Evolutionary conservation across 192 early-diverging fungal genomes (phyloP).

Genomic region (Cladochytrium replicatum): DNA sequence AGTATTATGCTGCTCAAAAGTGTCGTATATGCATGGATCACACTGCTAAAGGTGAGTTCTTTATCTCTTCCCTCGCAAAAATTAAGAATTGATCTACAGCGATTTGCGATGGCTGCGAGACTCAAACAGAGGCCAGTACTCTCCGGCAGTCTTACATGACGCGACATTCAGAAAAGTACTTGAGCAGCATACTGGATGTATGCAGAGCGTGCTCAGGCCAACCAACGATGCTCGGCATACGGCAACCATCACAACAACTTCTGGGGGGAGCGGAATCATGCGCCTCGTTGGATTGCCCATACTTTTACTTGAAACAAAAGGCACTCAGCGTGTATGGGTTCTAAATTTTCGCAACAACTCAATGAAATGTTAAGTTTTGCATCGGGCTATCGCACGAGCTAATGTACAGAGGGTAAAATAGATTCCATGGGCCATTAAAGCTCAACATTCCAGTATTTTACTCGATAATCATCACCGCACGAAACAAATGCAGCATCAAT

Average conservation of each 20-base stretch:
- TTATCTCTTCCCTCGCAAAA: slow-evolving; percentile 7
- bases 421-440: no score
- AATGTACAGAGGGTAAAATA: no score
- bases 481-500: slow-evolving; percentile 10
- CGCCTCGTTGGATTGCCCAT: slow-evolving; percentile 51
- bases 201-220: slow-evolving; percentile 46
- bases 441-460: slow-evolving; percentile 15
- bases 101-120: slow-evolving; percentile 20
- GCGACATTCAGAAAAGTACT: slow-evolving; percentile 26
- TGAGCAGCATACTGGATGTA: slow-evolving; percentile 19
- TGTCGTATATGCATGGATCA: slow-evolving; percentile 51
- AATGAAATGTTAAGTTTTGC: no score
- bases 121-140: slow-evolving; percentile 7
- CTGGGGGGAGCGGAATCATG: slow-evolving; percentile 37
- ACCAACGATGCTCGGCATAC: slow-evolving; percentile 6
- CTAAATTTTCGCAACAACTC: no score
- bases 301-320: slow-evolving; percentile 33
- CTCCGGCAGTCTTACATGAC: slow-evolving; percentile 9
- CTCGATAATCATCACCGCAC: slow-evolving; percentile 21
- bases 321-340: no score
- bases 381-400: no score
- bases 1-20: slow-evolving; percentile 55
- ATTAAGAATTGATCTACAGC: neutral
- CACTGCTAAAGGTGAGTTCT: slow-evolving; percentile 27
- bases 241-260: no score